Base-by-base conservation (phyloP, 169 alveolate genomes). In the Plasmodium sp. region DNA sequence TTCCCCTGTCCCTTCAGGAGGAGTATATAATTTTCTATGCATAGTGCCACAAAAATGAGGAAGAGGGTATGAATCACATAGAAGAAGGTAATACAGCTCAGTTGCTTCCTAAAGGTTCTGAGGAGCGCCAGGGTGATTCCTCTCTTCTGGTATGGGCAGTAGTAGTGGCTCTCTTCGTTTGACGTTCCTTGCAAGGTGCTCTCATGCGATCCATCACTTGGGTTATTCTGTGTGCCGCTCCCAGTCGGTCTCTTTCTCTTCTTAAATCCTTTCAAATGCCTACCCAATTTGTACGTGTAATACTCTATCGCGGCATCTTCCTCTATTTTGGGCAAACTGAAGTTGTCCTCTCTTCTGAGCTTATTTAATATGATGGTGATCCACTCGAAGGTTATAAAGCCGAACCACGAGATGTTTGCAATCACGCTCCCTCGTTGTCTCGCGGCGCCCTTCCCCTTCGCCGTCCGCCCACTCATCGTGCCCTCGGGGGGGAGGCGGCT, bases 321-420 rank as follows among this genome's bases (percentile, higher is more conserved):
- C 27, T 81, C 91, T 10, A 88, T 62, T n/a, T 67, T 39, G n/a
- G 94, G 94, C 9, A 88, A 54, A 16, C 33, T 34, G 72, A 88
- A 86, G 3, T 86, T 72, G 4, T 54, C 94, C 27, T 56, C 48
- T 6, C 39, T 72, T 2, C 18, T 54, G 16, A 51, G 48, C 12
- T 41, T 41, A 22, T 71, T 84, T 48, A 88, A 5, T n/a, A 88
- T 43, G n/a, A 58, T n/a, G 6, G 79, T 80, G 9, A 88, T 39
- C 94, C 94, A 88, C 43, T 80, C 39, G 74, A 88, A 88, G 7
- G 91, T 88, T 3, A 88, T 14, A 77, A 86, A 86, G 3, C 73
- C 22, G 22, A 88, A 14, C 83, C 73, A 67, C 14, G 84, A 85
- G 7, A 74, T 75, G 31, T 72, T 43, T 22, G 73, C 33, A 14